Conservation (phyloP, 352 stramenopile species). For the Globisporangium lucens region DNA sequence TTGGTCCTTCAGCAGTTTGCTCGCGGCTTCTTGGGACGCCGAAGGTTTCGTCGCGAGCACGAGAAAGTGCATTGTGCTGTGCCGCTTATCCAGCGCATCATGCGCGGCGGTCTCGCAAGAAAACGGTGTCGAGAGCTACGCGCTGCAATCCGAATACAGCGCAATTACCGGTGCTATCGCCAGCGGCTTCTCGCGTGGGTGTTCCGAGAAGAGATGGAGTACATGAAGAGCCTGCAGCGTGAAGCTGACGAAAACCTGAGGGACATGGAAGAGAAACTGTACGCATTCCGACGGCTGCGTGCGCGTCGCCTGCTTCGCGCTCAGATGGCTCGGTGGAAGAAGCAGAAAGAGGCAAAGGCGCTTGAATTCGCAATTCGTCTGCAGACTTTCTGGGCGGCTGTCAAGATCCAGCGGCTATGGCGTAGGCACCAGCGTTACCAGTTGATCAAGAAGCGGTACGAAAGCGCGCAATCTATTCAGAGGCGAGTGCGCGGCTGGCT, state of each 20-base stretch:
- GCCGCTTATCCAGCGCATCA: slow-evolving; percentile 50
- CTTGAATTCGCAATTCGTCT: slow-evolving; percentile 34
- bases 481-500: slow-evolving; percentile 59
- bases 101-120: slow-evolving; percentile 43
- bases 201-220: slow-evolving; percentile 55
- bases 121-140: slow-evolving; percentile 33
- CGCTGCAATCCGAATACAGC: slow-evolving; percentile 41
- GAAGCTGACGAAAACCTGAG: slow-evolving; percentile 42
- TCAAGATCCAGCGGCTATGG: slow-evolving; percentile 68
- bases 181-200: slow-evolving; percentile 49
- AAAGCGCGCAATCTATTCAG: slow-evolving; percentile 45
- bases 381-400: slow-evolving; percentile 37
- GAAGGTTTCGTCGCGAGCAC: slow-evolving; percentile 30
- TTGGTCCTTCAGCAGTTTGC: slow-evolving; percentile 47
- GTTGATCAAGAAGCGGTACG: slow-evolving; percentile 48
- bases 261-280: slow-evolving; percentile 44
- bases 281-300: slow-evolving; percentile 42
- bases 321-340: slow-evolving; percentile 43
- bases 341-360: slow-evolving; percentile 26
- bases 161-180: slow-evolving; percentile 53
- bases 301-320: slow-evolving; percentile 44
- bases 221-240: slow-evolving; percentile 42
- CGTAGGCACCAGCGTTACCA: slow-evolving; percentile 41
- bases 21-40: slow-evolving; percentile 53
- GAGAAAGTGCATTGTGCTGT: slow-evolving; percentile 37